phyloP scores from a whole-genome alignment of 1,139 yeast genomes.

The Pichia sp. region DNA sequence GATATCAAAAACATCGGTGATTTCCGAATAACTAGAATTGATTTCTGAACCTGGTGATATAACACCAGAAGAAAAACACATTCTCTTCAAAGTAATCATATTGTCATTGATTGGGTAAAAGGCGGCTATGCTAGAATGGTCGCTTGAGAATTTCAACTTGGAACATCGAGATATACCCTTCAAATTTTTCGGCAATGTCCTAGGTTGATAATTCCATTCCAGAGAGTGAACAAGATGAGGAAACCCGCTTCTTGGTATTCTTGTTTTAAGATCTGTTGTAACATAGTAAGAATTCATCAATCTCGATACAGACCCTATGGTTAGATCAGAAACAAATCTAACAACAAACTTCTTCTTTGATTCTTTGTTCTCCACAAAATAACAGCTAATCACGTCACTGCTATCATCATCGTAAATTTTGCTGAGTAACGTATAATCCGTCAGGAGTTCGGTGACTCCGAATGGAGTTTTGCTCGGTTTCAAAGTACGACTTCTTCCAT shows the following conservation, averaged over 20 bases:
- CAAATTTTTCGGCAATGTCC: constrained; percentile 8
- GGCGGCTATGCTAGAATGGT: constrained; percentile 4
- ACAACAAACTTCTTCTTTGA: constrained; percentile 8
- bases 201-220: constrained; percentile 7
- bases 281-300: constrained; percentile 9
- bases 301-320: constrained; percentile 11
- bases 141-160: constrained; percentile 3
- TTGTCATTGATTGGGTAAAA: constrained; percentile 6
- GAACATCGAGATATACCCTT: constrained; percentile 6
- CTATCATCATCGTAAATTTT: constrained; percentile 3
- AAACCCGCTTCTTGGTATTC: neutral
- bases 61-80: neutral
- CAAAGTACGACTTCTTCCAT: neutral
- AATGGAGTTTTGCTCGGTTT: neutral
- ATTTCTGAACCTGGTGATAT: neutral
- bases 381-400: constrained; percentile 7
- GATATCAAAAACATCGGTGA: constrained; percentile 17
- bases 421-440: constrained; percentile 2
- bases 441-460: neutral
- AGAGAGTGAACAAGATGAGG: neutral
- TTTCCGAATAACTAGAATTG: too few species aligned
- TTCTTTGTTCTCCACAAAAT: constrained; percentile 7
- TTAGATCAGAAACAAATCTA: constrained; percentile 8
- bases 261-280: constrained; percentile 3
- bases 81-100: constrained; percentile 1